Evolutionary conservation across 495 filamentous ascomycete species (phyloP).

Genomic region (Penicillium flavigenum): DNA sequence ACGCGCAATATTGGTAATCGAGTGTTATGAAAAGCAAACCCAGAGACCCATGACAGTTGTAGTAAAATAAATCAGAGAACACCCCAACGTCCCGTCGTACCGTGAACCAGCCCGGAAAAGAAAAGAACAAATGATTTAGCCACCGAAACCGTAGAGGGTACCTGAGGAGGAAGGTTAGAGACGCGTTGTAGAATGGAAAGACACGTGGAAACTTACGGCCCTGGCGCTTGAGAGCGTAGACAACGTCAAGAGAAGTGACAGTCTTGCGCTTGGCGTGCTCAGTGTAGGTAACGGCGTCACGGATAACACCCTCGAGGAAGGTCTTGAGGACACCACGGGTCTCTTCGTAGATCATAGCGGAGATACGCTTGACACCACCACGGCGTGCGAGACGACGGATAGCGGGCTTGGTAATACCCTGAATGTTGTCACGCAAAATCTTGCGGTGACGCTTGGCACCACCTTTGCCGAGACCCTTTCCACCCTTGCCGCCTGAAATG

Average conservation of each 20-base stretch:
- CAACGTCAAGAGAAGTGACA: conserved; percentile 94
- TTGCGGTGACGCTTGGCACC: conserved; percentile 88
- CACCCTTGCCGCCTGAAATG: conserved; percentile 82
- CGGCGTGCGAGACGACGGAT: conserved; percentile 99
- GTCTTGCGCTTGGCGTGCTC: conserved; percentile 99
- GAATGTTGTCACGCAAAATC: conserved; percentile 98
- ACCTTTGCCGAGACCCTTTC: conserved; percentile 99
- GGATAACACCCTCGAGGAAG: conserved; percentile 99
- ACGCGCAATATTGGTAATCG: conserved; percentile 45
- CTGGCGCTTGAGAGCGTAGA: conserved; percentile 96
- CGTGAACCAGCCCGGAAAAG: conserved; percentile 49
- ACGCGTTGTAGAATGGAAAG: conserved; percentile 7
- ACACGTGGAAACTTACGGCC: conserved; percentile 59
- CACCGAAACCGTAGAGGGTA: conserved; percentile 99
- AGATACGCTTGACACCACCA: conserved; percentile 99
- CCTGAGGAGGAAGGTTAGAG: conserved; percentile 36
- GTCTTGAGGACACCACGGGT: conserved; percentile 99
- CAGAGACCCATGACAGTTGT: conserved; percentile 51
- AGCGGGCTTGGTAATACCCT: conserved; percentile 99
- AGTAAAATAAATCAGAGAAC: conserved; percentile 48
- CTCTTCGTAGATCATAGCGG: conserved; percentile 97
- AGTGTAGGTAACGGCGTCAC: conserved; percentile 98
- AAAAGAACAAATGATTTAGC: conserved; percentile 60
- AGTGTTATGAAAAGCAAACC: conserved; percentile 47
- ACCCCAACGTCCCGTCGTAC: conserved; percentile 56